Percentiles rank a stretch among this genome's conserved stretches.
These are phyloP conservation scores for Stentor coeruleus DNA, from an alignment of 73 alveolate species.

Conservation along the genomic window DNA sequence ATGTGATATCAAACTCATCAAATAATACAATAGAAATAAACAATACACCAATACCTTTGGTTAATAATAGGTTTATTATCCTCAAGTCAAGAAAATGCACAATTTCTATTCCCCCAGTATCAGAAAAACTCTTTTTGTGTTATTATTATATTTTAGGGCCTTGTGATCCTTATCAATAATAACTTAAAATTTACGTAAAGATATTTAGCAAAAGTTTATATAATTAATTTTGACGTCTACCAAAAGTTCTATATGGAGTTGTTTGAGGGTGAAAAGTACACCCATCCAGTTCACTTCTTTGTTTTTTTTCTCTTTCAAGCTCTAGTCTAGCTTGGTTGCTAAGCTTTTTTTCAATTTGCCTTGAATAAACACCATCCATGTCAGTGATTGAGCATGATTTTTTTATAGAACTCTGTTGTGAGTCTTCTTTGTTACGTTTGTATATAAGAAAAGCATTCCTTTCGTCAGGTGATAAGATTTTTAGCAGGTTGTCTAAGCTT, in stretches of 20 bases:
- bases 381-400: not conserved
- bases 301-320: constrained; percentile 7
- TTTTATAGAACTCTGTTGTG: not conserved
- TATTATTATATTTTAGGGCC: constrained; percentile 13
- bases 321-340: not conserved
- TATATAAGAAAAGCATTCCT: not conserved
- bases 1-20: not conserved
- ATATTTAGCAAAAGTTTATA: no score
- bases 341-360: constrained; percentile 11
- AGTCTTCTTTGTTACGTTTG: not conserved
- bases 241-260: not conserved
- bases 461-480: constrained; percentile 10
- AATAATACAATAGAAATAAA: not conserved
- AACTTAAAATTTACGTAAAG: no score
- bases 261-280: constrained; percentile 24
- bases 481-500: constrained; percentile 1
- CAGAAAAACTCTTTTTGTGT: not conserved
- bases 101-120: not conserved
- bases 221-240: no score
- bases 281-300: not conserved
- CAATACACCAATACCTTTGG: not conserved
- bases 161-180: constrained; percentile 26
- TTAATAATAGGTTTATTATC: not conserved
- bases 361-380: not conserved
- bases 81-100: constrained; percentile 22